A percentile compares a stretch with the other conserved stretches of the same genome.
Evolutionary conservation across 345 rosid species (phyloP).

Genomic region (Combretum micranthum): DNA sequence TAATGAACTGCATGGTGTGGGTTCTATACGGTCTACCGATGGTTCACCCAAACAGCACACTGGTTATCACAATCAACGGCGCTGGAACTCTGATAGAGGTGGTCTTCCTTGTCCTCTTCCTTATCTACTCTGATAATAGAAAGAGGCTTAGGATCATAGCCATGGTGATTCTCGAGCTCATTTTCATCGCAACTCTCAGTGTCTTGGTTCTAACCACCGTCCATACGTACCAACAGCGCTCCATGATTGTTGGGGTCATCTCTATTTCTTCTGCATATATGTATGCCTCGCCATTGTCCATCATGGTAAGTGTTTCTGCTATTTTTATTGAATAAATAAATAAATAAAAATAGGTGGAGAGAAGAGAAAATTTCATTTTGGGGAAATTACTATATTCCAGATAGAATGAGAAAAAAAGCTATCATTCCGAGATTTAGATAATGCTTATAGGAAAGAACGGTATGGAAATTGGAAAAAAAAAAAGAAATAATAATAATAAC

Average conservation of each 20-base stretch:
- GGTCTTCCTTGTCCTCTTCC: slow-evolving; percentile 37
- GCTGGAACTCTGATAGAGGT: slow-evolving; percentile 54
- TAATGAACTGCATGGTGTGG: slow-evolving; percentile 80
- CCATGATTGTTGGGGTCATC: slow-evolving; percentile 49
- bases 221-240: slow-evolving; percentile 34
- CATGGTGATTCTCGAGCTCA: slow-evolving; percentile 24
- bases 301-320: slow-evolving; percentile 54
- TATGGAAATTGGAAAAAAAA: too few species aligned
- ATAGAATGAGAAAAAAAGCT: too few species aligned
- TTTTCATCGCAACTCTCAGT: slow-evolving; percentile 24
- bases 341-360: too few species aligned
- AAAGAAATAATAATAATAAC: too few species aligned
- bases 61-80: slow-evolving; percentile 73
- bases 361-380: too few species aligned
- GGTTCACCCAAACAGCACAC: slow-evolving; percentile 58
- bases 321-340: background rate
- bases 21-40: slow-evolving; percentile 71
- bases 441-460: too few species aligned
- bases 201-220: slow-evolving; percentile 35
- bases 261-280: slow-evolving; percentile 62
- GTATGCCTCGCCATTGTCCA: slow-evolving; percentile 79
- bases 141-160: slow-evolving; percentile 29
- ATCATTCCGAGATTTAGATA: too few species aligned
- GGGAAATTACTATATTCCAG: too few species aligned
- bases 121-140: slow-evolving; percentile 30